Percentiles rank a stretch among this genome's conserved stretches.
These are phyloP conservation scores for Amanita rubescens DNA, from an alignment of 768 basidiomycete genomes.

Conservation along the genomic window DNA sequence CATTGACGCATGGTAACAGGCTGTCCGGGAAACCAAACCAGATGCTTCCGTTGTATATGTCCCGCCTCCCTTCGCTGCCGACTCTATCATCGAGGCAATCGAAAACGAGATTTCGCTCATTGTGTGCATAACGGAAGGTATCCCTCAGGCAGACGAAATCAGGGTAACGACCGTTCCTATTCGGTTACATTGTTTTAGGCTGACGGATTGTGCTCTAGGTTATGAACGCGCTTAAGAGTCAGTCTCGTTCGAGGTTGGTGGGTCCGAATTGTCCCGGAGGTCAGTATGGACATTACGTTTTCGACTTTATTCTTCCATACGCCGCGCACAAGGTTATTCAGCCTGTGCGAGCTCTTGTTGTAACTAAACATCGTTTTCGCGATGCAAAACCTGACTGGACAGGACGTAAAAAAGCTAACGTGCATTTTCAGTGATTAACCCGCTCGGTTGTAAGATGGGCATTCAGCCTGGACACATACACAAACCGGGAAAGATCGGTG, in stretches of 20 bases:
- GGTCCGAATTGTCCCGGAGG: conserved; percentile 97
- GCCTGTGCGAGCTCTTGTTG: not conserved
- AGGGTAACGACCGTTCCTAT: conserved; percentile 39
- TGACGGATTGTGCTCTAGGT: conserved; percentile 41
- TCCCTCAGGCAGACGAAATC: conserved; percentile 96
- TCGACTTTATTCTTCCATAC: no score
- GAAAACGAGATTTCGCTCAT: conserved; percentile 97
- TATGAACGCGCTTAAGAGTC: conserved; percentile 87
- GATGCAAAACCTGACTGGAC: no score
- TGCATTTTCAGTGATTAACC: conserved; percentile 67
- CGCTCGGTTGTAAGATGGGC: conserved; percentile 97
- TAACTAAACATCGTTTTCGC: no score
- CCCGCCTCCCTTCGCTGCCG: conserved; percentile 92
- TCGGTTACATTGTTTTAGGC: not conserved
- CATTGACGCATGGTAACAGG: conserved; percentile 39
- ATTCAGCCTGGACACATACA: conserved; percentile 98
- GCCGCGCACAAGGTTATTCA: no score
- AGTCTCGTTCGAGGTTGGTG: conserved; percentile 91
- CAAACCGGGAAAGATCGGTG: conserved; percentile 92
- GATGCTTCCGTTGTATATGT: conserved; percentile 97
- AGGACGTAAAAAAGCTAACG: not conserved
- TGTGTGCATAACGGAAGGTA: conserved; percentile 98
- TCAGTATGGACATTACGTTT: conserved; percentile 8
- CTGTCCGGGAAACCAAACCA: conserved; percentile 77
- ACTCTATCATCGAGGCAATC: conserved; percentile 97